Base-by-base conservation (phyloP, 2,329 filamentous ascomycete genomes). In the Stromatinia cepivora region DNA sequence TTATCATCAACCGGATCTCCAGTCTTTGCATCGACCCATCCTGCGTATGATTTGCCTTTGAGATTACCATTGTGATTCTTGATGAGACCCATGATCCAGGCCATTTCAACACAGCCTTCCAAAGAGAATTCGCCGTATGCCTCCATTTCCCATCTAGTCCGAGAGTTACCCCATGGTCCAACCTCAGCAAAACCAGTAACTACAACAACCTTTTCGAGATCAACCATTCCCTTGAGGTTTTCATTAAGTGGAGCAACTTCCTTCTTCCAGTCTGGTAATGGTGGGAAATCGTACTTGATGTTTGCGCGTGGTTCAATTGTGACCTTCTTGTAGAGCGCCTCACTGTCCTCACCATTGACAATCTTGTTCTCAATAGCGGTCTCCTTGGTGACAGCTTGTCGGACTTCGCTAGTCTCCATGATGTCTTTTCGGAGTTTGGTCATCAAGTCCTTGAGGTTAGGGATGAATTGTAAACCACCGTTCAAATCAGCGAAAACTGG, bases 101-200 rank as follows among this genome's bases (percentile, higher is more conserved):
- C 94, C 95, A 99, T 99, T 82, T 99, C 95, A 71, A 99, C 91
- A 77, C 95, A 98, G 42, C 95, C 95, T 81, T 99, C 96, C 20
- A 99, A 88, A 11, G 95, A 98, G 84, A 99, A 99, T 78, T 97
- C 88, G 79, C 95, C 95, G 75, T 94, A 90, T 1, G 95, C 94
- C 81, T 99, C 95, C 94, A 99, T 99, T 84, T 99, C 95, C 95
- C 95, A 99, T 72, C 95, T 90, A 58, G 95, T 99, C 77, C 95
- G 90, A 3, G 95, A 94, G 84, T 98, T 99, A 84, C 95, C 95
- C 96, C 95, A 99, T 10, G 95, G 95, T 61, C 95, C 94, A 71
- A 97, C 89, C 80, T 99, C 95, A 67, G 95, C 88, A 78, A 99
- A 99, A 79, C 95, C 95, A 71, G 95, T 97, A 71, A 99, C 92